These are phyloP conservation scores for Circinella umbellata DNA, from an alignment of 371 early-diverging fungal genomes.

Conservation along the genomic window DNA sequence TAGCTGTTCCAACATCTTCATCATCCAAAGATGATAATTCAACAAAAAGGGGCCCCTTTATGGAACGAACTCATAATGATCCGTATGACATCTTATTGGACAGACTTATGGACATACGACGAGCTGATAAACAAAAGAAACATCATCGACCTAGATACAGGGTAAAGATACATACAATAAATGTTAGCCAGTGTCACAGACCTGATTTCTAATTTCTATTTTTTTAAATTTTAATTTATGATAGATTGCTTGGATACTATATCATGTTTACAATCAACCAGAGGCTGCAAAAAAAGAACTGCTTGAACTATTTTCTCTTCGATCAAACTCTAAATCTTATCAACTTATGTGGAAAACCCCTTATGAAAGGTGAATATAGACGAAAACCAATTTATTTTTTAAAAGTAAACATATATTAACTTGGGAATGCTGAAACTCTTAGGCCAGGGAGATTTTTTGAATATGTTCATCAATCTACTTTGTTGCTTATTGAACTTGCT, in stretches of 20 bases:
- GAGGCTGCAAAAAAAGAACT: conserved; percentile 65
- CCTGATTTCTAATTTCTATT: not conserved
- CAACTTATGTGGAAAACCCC: conserved; percentile 75
- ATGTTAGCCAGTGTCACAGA: not conserved
- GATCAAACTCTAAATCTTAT: conserved; percentile 52
- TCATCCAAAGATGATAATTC: not conserved
- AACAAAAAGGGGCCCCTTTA: not conserved
- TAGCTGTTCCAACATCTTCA: not conserved
- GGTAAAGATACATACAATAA: conserved; percentile 50
- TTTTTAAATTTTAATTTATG: not conserved
- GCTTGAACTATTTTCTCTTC: conserved; percentile 60
- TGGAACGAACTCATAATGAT: not conserved
- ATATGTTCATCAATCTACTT: conserved; percentile 66
- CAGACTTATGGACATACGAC: conserved; percentile 51
- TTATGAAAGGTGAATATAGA: conserved; percentile 64
- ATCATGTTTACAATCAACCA: conserved; percentile 56
- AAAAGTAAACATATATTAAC: too few relatives aligned
- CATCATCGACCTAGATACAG: conserved; percentile 71
- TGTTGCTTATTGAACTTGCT: conserved; percentile 61
- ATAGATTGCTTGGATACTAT: conserved; percentile 59
- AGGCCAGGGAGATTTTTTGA: conserved; percentile 73
- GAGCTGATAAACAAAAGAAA: conserved; percentile 64
- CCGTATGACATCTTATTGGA: conserved; percentile 53
- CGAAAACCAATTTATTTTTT: too few relatives aligned
- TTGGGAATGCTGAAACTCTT: not conserved